phyloP scores from a whole-genome alignment of 306 rosid species.

The Quercus alba region DNA sequence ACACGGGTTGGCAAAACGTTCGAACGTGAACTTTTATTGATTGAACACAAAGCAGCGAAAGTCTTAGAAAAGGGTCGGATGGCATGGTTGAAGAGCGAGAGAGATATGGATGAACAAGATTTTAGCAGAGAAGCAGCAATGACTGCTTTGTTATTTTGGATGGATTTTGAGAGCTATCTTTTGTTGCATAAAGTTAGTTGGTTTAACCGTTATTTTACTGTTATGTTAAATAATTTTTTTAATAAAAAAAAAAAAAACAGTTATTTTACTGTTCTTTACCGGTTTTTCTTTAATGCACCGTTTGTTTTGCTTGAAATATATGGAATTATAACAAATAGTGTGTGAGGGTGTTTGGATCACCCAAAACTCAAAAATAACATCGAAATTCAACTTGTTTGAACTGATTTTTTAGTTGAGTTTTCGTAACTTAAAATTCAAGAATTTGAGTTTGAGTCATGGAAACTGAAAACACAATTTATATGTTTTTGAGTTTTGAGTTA shows the following conservation, averaged over 20 bases:
- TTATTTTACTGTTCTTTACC: neutral
- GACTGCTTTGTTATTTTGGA: constrained; percentile 14
- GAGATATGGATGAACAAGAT: neutral
- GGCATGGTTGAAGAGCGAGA: constrained; percentile 5
- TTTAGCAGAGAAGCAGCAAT: constrained; percentile 22
- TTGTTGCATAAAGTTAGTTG: neutral
- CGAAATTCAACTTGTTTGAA: no score
- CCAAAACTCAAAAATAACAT: no score
- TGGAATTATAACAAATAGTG: no score
- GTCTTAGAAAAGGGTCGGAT: neutral
- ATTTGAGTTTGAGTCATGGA: no score
- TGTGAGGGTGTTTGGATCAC: no score
- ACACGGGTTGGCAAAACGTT: constrained; percentile 8
- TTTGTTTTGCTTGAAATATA: no score
- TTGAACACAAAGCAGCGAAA: neutral
- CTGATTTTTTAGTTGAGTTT: no score
- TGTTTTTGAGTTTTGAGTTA: no score
- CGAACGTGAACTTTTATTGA: neutral
- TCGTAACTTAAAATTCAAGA: no score
- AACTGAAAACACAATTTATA: no score
- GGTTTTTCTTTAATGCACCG: neutral
- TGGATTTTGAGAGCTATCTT: constrained; percentile 7
- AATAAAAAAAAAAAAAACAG: no score
- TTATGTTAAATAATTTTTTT: no score
- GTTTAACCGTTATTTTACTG: neutral